These are phyloP conservation scores for Saturnispora besseyi DNA, from an alignment of 805 yeast species.

Conservation along the genomic window DNA sequence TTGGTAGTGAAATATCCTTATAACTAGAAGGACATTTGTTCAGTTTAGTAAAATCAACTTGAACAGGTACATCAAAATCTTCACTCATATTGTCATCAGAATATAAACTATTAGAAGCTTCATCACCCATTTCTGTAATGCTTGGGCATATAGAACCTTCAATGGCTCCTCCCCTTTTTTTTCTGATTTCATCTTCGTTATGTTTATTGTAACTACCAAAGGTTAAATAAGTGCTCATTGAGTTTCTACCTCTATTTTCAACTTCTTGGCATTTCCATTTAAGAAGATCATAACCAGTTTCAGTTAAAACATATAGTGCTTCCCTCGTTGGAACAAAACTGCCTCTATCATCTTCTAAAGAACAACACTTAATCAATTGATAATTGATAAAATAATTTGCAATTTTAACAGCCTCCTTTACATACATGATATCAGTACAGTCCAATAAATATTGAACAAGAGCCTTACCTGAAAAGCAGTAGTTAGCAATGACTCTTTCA, in stretches of 20 bases:
- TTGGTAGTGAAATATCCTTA: neutral
- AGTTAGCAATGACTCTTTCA: slow-evolving; percentile 29
- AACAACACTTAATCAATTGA: slow-evolving; percentile 34
- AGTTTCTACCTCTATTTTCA: neutral
- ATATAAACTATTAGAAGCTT: neutral
- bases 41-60: neutral
- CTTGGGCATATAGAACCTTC: neutral
- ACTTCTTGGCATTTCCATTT: slow-evolving; percentile 15
- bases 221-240: neutral
- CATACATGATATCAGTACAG: slow-evolving; percentile 62
- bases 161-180: neutral
- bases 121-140: neutral
- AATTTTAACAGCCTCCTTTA: slow-evolving; percentile 44
- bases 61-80: neutral
- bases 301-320: slow-evolving; percentile 20
- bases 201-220: neutral
- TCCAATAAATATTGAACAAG: slow-evolving; percentile 84
- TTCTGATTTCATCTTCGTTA: neutral
- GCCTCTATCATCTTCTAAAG: slow-evolving; percentile 22
- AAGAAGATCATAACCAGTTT: slow-evolving; percentile 16
- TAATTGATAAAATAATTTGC: slow-evolving; percentile 41
- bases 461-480: slow-evolving; percentile 65
- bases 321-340: slow-evolving; percentile 14
- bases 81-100: neutral
- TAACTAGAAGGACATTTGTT: neutral